These are phyloP conservation scores for Hypoxylon rickii DNA, from an alignment of 495 filamentous ascomycete genomes.

Conservation along the genomic window DNA sequence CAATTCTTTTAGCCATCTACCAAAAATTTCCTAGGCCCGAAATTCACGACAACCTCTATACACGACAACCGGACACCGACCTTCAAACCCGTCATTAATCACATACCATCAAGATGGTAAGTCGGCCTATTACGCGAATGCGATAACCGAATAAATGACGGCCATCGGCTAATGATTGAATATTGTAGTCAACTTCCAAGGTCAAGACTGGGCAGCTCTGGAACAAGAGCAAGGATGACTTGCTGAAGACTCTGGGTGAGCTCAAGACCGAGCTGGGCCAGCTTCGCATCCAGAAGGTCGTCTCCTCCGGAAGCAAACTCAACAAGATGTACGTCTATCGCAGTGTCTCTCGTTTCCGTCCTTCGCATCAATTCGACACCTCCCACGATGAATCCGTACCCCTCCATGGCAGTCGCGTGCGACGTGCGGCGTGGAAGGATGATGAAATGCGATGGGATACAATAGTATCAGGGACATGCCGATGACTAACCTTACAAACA, in stretches of 20 bases:
- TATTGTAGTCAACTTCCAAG: slow-evolving; percentile 77
- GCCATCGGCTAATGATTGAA: slow-evolving; percentile 7
- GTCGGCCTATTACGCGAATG: slow-evolving; percentile 29
- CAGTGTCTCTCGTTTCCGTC: slow-evolving; percentile 10
- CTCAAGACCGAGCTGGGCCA: slow-evolving; percentile 92
- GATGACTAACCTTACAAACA: slow-evolving; percentile 43
- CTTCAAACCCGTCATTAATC: slow-evolving; percentile 38
- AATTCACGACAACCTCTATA: slow-evolving; percentile 41
- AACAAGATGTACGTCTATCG: slow-evolving; percentile 84
- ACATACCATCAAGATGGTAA: slow-evolving; percentile 53
- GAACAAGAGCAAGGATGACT: slow-evolving; percentile 98
- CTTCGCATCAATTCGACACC: slow-evolving; percentile 10
- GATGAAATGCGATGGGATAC: not conserved
- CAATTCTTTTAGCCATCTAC: slow-evolving; percentile 38
- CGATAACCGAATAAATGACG: slow-evolving; percentile 8
- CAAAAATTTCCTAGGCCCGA: slow-evolving; percentile 36
- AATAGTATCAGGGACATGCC: no score
- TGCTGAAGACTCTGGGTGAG: slow-evolving; percentile 89
- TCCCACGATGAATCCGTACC: slow-evolving; percentile 5
- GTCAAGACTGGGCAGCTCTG: slow-evolving; percentile 95
- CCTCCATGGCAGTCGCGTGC: slow-evolving; percentile 8
- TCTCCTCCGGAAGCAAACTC: slow-evolving; percentile 89
- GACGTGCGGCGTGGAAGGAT: slow-evolving; percentile 3
- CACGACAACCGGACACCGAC: slow-evolving; percentile 41
- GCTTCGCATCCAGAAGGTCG: slow-evolving; percentile 96